Percentiles rank a stretch among this genome's conserved stretches.
phyloP scores from a whole-genome alignment of 768 basidiomycete species.

The Serendipita sp. region DNA sequence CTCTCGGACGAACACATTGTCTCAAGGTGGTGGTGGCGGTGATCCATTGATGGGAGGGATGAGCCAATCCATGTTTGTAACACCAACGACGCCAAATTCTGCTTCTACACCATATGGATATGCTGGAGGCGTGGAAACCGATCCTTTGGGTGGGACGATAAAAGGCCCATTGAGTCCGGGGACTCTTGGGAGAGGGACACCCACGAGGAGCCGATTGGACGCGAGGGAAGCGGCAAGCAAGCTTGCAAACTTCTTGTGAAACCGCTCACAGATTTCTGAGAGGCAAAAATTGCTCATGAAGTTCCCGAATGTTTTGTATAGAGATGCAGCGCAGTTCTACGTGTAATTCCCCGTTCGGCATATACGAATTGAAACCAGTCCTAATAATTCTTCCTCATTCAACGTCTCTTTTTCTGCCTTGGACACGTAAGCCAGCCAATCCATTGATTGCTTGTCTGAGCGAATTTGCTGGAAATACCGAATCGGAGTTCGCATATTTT shows the following conservation, averaged over 20 bases:
- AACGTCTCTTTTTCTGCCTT: too few relatives aligned
- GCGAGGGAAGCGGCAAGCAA: slow-evolving; percentile 78
- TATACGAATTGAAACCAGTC: too few relatives aligned
- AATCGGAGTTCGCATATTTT: too few relatives aligned
- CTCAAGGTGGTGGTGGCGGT: neutral
- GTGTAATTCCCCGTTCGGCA: too few relatives aligned
- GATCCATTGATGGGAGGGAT: neutral
- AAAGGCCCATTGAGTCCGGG: slow-evolving; percentile 49
- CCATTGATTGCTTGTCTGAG: too few relatives aligned
- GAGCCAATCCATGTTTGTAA: neutral
- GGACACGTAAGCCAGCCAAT: too few relatives aligned
- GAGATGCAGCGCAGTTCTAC: too few relatives aligned
- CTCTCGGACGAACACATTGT: neutral
- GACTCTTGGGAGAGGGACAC: slow-evolving; percentile 32
- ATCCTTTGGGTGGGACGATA: slow-evolving; percentile 32
- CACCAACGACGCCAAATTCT: neutral
- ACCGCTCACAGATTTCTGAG: neutral
- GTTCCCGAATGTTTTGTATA: too few relatives aligned
- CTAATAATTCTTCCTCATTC: too few relatives aligned
- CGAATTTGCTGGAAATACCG: too few relatives aligned
- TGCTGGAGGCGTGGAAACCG: neutral
- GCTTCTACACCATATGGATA: neutral
- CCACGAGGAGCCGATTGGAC: slow-evolving; percentile 52
- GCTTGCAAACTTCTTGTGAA: slow-evolving; percentile 44
- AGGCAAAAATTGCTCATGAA: too few relatives aligned